Conservation (phyloP, 352 stramenopile species). For the Phytopythium aichiense region DNA sequence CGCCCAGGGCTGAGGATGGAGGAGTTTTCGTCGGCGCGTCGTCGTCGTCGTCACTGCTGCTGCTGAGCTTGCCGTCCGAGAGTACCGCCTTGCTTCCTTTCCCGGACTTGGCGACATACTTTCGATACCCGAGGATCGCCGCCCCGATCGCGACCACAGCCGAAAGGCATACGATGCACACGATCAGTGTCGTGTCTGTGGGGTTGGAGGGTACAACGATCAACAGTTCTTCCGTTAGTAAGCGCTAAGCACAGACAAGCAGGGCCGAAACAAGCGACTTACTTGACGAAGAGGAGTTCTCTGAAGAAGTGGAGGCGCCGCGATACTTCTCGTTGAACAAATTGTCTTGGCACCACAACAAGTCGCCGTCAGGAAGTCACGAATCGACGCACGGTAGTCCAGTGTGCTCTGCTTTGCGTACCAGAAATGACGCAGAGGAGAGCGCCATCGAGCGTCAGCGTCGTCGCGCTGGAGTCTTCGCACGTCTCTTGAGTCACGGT, state of each 20-base stretch:
- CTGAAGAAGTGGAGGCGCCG: not conserved
- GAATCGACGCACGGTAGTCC: not conserved
- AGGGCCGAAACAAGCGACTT: not conserved
- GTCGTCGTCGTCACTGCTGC: not conserved
- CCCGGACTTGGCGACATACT: not conserved
- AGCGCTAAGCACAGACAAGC: not conserved
- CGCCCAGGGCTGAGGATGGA: not conserved
- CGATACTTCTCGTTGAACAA: not conserved
- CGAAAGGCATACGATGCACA: not conserved
- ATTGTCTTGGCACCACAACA: not conserved
- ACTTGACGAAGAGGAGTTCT: not conserved
- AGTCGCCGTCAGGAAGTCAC: not conserved
- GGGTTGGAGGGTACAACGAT: not conserved
- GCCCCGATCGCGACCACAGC: not conserved
- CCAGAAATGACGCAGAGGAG: not conserved
- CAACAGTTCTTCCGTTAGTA: not conserved
- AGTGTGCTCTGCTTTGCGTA: not conserved
- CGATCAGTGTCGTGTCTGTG: not conserved
- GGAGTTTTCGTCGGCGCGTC: not conserved
- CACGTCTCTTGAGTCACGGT: not conserved
- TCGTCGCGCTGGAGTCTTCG: not conserved
- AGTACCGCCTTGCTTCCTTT: not conserved
- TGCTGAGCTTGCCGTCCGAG: not conserved
- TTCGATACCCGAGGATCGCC: not conserved
- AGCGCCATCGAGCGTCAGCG: not conserved